A percentile compares a stretch with the other conserved stretches of the same genome.
These are phyloP conservation scores for Zalerion maritima DNA, from an alignment of 495 filamentous ascomycete species.

Conservation along the genomic window DNA sequence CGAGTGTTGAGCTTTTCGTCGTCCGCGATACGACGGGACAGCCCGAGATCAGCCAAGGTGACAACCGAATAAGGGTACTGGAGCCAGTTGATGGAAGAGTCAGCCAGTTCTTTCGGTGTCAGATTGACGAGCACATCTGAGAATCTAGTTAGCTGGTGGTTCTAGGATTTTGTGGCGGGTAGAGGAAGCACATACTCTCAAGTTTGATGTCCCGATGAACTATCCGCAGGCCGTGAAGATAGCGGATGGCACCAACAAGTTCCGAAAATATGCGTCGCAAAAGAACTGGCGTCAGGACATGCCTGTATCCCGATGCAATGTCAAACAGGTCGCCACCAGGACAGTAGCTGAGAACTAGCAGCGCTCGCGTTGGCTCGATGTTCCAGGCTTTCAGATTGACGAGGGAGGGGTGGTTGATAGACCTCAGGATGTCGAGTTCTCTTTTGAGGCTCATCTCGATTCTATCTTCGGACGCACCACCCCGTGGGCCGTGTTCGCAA, in stretches of 20 bases:
- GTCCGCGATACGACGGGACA: slow-evolving; percentile 69
- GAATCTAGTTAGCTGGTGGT: slow-evolving; percentile 14
- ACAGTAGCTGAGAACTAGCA: slow-evolving; percentile 82
- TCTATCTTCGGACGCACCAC: slow-evolving; percentile 74
- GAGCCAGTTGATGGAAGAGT: slow-evolving; percentile 41
- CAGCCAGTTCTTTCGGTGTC: slow-evolving; percentile 34
- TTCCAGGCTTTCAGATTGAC: slow-evolving; percentile 81
- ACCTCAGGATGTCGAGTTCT: slow-evolving; percentile 83
- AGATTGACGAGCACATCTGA: slow-evolving; percentile 85
- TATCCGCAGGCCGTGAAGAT: slow-evolving; percentile 73
- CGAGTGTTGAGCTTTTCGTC: slow-evolving; percentile 72
- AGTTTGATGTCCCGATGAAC: slow-evolving; percentile 97
- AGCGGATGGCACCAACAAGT: slow-evolving; percentile 66
- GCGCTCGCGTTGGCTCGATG: slow-evolving; percentile 61
- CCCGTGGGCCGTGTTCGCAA: slow-evolving; percentile 84
- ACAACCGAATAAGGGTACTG: slow-evolving; percentile 65
- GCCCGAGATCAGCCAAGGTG: slow-evolving; percentile 81
- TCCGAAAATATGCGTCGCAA: slow-evolving; percentile 83
- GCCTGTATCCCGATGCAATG: slow-evolving; percentile 54
- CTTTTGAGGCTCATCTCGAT: slow-evolving; percentile 85
- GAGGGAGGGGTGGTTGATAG: slow-evolving; percentile 73
- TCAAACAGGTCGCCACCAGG: slow-evolving; percentile 93
- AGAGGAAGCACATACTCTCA: slow-evolving; percentile 55
- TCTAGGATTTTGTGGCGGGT: slow-evolving; percentile 2
- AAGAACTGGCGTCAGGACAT: slow-evolving; percentile 48